These are phyloP conservation scores for Aspergillus bombycis DNA, from an alignment of 2,329 filamentous ascomycete species.

Conservation along the genomic window DNA sequence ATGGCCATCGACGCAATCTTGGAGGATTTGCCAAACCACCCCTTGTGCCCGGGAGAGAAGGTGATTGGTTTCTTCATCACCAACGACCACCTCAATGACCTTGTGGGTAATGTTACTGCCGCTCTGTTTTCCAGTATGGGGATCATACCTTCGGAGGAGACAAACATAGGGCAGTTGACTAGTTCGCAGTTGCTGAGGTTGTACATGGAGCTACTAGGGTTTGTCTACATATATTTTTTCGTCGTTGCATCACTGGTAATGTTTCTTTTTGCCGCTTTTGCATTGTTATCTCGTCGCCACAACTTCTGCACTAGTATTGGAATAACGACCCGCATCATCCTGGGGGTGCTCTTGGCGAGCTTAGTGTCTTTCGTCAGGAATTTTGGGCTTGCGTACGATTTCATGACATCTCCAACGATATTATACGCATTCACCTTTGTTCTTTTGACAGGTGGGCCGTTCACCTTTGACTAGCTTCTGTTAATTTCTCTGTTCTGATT, in stretches of 20 bases:
- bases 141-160: constrained; percentile 35
- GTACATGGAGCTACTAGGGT: constrained; percentile 42
- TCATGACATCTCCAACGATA: constrained; percentile 46
- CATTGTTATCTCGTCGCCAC: constrained; percentile 33
- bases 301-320: constrained; percentile 29
- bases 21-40: constrained; percentile 31
- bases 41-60: constrained; percentile 32
- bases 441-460: constrained; percentile 33
- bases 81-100: constrained; percentile 33
- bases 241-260: constrained; percentile 39
- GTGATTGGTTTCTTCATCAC: constrained; percentile 28
- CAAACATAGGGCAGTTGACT: constrained; percentile 30
- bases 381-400: constrained; percentile 40
- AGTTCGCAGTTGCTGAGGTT: constrained; percentile 36
- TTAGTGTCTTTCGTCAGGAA: constrained; percentile 34
- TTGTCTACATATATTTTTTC: constrained; percentile 47
- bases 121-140: constrained; percentile 46
- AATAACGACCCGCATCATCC: constrained; percentile 30
- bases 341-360: constrained; percentile 33
- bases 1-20: constrained; percentile 37
- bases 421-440: constrained; percentile 39
- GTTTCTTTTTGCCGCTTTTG: constrained; percentile 40
- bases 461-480: not conserved
- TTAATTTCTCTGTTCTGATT: constrained; percentile 19
- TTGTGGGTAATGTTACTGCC: constrained; percentile 45